Evolutionary conservation across 768 basidiomycete genomes (phyloP).

Genomic region (Podaxis mareebaensis): DNA sequence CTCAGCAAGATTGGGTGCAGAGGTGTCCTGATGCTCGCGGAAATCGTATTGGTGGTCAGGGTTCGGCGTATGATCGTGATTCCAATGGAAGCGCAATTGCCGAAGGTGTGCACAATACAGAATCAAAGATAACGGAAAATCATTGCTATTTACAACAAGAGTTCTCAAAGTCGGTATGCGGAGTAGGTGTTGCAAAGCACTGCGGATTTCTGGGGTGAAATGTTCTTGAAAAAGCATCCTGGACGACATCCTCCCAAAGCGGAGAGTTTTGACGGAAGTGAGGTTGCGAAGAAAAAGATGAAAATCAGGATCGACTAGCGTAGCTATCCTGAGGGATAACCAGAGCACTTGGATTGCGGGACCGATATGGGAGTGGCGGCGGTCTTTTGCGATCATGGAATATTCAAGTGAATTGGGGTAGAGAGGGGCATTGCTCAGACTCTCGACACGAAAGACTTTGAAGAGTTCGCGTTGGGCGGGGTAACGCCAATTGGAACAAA

Average conservation of each 20-base stretch:
- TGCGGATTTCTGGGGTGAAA: not conserved
- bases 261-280: not conserved
- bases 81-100: no score
- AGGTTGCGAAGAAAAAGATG: not conserved
- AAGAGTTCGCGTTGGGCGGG: constrained; percentile 2
- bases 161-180: not conserved
- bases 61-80: no score
- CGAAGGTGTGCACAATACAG: not conserved
- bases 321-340: no score
- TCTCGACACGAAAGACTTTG: not conserved
- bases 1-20: no score
- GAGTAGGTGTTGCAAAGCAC: not conserved
- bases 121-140: not conserved
- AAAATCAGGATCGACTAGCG: not conserved
- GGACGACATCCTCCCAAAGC: not conserved
- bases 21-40: no score
- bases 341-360: no score
- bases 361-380: not conserved
- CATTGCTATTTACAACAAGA: not conserved
- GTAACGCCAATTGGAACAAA: not conserved
- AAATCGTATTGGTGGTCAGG: no score
- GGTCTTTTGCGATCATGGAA: not conserved
- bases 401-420: not conserved
- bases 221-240: not conserved
- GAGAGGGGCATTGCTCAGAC: not conserved